A percentile compares a stretch with the other conserved stretches of the same genome.
Evolutionary conservation across 2,329 filamentous ascomycete genomes (phyloP).

Genomic region (Arthrinium phaeospermum): DNA sequence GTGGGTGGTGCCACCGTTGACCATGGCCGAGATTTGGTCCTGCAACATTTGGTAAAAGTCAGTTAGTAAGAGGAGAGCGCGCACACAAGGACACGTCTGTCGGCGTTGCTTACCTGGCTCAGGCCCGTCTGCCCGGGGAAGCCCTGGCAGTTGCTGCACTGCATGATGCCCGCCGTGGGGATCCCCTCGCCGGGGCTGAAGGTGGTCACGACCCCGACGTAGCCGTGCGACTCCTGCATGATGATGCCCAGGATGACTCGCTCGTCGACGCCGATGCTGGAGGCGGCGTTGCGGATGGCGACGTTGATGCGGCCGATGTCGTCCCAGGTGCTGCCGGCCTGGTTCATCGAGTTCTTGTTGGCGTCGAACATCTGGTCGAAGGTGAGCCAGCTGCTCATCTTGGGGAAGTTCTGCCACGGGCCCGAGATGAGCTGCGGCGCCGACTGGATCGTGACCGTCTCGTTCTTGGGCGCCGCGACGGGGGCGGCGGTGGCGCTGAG

Average conservation of each 20-base stretch:
- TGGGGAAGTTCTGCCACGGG: conserved; percentile 40
- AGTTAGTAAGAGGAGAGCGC: too few relatives aligned
- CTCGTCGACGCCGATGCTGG: conserved; percentile 40
- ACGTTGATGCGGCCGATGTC: conserved; percentile 42
- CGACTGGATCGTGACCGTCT: not conserved
- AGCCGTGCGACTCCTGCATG: conserved; percentile 48
- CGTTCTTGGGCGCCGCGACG: not conserved
- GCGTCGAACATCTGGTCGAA: conserved; percentile 43
- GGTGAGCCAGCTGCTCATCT: conserved; percentile 39
- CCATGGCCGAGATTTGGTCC: conserved; percentile 43
- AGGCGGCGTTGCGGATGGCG: conserved; percentile 36
- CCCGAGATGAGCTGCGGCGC: conserved; percentile 28
- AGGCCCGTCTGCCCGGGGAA: conserved; percentile 41
- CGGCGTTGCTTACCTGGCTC: conserved; percentile 39
- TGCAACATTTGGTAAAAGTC: conserved; percentile 18
- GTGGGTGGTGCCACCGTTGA: conserved; percentile 36
- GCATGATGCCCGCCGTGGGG: conserved; percentile 46
- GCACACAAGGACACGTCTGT: too few relatives aligned
- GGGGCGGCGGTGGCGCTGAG: not conserved
- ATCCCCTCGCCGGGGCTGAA: conserved; percentile 38
- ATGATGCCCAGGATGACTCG: conserved; percentile 47
- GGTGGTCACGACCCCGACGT: conserved; percentile 44
- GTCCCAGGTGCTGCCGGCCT: conserved; percentile 38
- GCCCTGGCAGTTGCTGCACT: conserved; percentile 42
- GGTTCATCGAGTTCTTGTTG: conserved; percentile 40